Conservation (phyloP, 768 basidiomycete genomes). For the Candolleomyces aberdarensis region DNA sequence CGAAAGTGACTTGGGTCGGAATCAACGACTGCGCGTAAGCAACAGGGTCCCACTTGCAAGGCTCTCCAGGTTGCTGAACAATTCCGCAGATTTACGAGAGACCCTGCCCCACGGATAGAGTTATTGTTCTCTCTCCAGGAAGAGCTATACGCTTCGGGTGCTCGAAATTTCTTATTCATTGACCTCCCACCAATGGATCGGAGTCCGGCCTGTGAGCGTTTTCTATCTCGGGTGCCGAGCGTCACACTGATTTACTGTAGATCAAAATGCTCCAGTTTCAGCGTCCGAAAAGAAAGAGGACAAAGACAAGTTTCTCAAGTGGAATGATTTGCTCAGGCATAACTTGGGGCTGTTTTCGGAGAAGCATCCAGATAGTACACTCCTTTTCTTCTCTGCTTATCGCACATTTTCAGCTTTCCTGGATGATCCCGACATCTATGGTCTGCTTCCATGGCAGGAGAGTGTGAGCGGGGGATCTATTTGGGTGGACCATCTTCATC, state of each 20-base stretch:
- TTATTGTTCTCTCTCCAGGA: constrained; percentile 45
- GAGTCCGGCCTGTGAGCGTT: constrained; percentile 39
- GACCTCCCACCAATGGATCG: constrained; percentile 55
- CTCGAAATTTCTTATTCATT: constrained; percentile 55
- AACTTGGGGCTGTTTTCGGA: constrained; percentile 32
- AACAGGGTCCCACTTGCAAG: not conserved
- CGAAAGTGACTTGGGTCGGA: constrained; percentile 59
- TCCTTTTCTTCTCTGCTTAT: constrained; percentile 48
- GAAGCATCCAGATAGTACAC: constrained; percentile 41
- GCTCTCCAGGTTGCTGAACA: not conserved
- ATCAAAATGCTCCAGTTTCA: not conserved
- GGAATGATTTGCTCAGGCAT: constrained; percentile 44
- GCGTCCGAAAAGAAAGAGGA: not conserved
- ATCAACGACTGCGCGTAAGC: constrained; percentile 64
- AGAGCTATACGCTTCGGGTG: constrained; percentile 45
- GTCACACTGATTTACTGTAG: not conserved
- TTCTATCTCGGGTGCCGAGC: not conserved
- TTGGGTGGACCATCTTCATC: constrained; percentile 55
- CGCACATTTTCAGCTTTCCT: constrained; percentile 44
- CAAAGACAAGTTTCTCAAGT: constrained; percentile 21
- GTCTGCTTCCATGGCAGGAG: constrained; percentile 33
- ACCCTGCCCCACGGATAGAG: constrained; percentile 23
- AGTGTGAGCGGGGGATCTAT: constrained; percentile 33
- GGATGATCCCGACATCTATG: constrained; percentile 40
- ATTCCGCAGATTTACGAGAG: constrained; percentile 14